Conservation (phyloP, 2,329 filamentous ascomycete genomes). For the Phoma sp. region DNA sequence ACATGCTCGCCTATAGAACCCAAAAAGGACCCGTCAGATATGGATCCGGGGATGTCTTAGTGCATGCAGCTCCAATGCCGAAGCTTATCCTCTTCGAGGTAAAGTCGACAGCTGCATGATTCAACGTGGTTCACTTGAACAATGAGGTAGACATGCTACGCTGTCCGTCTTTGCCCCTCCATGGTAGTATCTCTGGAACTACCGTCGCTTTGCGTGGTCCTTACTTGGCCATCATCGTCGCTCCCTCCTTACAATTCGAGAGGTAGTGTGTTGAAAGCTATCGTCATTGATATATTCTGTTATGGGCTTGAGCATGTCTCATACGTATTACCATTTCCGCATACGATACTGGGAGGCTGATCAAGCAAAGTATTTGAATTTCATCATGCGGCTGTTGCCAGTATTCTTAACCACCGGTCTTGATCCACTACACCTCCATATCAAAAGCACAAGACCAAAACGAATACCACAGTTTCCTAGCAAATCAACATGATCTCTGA, state of each 20-base stretch:
- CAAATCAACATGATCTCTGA: slow-evolving; percentile 24
- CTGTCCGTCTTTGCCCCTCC: slow-evolving; percentile 5
- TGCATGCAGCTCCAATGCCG: slow-evolving; percentile 8
- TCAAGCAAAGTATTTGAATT: neutral
- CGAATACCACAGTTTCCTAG: neutral
- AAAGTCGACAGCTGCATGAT: slow-evolving; percentile 6
- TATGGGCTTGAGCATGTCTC: slow-evolving; percentile 3
- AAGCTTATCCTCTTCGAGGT: slow-evolving; percentile 9
- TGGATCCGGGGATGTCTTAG: slow-evolving; percentile 20
- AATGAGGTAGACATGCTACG: slow-evolving; percentile 6
- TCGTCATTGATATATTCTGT: neutral
- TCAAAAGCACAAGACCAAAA: neutral
- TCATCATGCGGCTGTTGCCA: neutral
- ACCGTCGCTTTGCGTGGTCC: neutral
- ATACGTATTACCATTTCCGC: neutral
- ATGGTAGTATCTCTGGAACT: slow-evolving; percentile 2
- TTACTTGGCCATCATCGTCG: slow-evolving; percentile 2
- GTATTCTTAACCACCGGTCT: neutral
- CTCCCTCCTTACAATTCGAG: neutral
- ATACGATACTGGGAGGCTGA: neutral
- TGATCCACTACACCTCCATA: neutral
- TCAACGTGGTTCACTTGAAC: slow-evolving; percentile 9
- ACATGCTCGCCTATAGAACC: slow-evolving; percentile 18
- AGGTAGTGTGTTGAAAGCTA: neutral
- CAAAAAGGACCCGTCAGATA: slow-evolving; percentile 17